Percentiles rank a stretch among this genome's conserved stretches.
phyloP scores from a whole-genome alignment of 2,329 filamentous ascomycete species.

The Pseudogymnoascus sp. region DNA sequence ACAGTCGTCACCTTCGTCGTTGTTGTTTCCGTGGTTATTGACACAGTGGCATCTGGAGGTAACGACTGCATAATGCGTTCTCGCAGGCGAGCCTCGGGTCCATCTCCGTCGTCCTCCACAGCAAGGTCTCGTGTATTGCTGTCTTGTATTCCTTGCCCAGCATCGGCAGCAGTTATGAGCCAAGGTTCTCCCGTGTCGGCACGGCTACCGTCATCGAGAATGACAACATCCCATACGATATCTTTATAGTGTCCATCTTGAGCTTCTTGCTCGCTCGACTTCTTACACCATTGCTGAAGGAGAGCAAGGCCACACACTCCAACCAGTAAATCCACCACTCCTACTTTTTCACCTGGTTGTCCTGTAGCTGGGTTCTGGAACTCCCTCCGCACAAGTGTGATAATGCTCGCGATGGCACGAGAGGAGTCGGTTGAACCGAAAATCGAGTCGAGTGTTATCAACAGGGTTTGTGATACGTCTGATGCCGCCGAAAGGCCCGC shows the following conservation, averaged over 20 bases:
- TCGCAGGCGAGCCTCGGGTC: constrained; percentile 40
- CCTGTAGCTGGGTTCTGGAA: constrained; percentile 56
- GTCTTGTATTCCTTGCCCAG: constrained; percentile 25
- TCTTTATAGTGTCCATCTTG: constrained; percentile 43
- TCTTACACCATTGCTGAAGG: constrained; percentile 48
- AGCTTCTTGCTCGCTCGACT: constrained; percentile 41
- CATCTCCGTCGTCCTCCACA: constrained; percentile 30
- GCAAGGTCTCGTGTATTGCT: constrained; percentile 30
- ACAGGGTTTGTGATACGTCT: constrained; percentile 47
- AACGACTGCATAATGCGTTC: constrained; percentile 47
- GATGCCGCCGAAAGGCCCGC: constrained; percentile 46
- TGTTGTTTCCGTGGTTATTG: constrained; percentile 49
- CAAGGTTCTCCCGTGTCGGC: constrained; percentile 42
- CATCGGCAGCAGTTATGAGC: constrained; percentile 21
- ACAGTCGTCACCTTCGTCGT: constrained; percentile 57
- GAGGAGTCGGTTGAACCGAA: constrained; percentile 63
- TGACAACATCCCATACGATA: constrained; percentile 58
- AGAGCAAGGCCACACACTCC: constrained; percentile 54
- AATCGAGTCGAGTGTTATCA: constrained; percentile 53
- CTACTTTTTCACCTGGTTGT: constrained; percentile 48
- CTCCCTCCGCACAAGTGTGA: constrained; percentile 54
- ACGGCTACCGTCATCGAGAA: constrained; percentile 48
- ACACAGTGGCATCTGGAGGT: constrained; percentile 47
- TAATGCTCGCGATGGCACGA: constrained; percentile 56
- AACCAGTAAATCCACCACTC: constrained; percentile 51